Base-by-base conservation (phyloP, 176 grass and related monocot species). In the Carex kokanica region DNA sequence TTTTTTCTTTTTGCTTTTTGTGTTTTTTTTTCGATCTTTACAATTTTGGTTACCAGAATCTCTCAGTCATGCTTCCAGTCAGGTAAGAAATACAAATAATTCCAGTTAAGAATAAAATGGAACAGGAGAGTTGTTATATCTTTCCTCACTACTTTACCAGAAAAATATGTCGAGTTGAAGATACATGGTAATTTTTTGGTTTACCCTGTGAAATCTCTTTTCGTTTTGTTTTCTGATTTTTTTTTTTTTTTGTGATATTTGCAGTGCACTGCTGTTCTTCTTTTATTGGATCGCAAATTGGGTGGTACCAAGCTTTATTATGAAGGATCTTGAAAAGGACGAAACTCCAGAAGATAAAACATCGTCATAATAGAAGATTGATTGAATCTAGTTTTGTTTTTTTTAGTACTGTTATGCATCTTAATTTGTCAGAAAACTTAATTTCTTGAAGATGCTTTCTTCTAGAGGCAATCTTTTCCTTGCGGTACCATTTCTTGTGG, bases 281-380 rank as follows among this genome's bases (percentile, higher is more conserved):
- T 10, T 81, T 15, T 81, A 81, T 23, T 81, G 78, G 78, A 62
- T 81, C 6, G 23, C 78, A 5, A 81, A 81, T 63, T 81, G 62
- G 8, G 55, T 81, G 5, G 78, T 81, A 17, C 78, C 78, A 2
- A 2, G 24, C 23, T 62, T 81, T 63, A 81, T 81, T 43, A 81
- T 81, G 78, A 63, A 81, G 56, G 17, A 60, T 81, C 3, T 81
- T 20, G 32, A 62, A 15, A 60, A 81, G 38, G 78, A 81, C 2
- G 78, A 81, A 8, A 81, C 49, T 54, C 34, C 29, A 21, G 78
- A 81, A n/a, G 38, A 81, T 20, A 63, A 62, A 18, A 16, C 32
- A 11, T 74, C 70, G 3, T 49, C n/a, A 73, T 25, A 0, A 20
- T 43, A 74, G 20, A 8, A 32, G 4, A 15, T 52, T 52, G 41